phyloP scores from a whole-genome alignment of 805 yeast species.

The Pichia gijzeniarum region DNA sequence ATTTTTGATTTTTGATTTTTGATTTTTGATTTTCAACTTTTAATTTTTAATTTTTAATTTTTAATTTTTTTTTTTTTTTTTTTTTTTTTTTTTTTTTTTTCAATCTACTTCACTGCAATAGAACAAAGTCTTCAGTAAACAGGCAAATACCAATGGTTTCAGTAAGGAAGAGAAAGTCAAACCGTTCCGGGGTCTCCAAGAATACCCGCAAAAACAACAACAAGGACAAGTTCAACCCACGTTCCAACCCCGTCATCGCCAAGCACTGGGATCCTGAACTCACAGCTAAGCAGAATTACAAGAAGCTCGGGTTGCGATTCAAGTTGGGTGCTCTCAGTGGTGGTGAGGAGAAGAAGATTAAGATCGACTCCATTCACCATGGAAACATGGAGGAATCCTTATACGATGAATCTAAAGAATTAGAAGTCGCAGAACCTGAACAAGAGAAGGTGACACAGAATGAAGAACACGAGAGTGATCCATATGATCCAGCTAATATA shows the following conservation, averaged over 20 bases:
- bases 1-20: too few species aligned
- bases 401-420: constrained; percentile 26
- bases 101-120: too few species aligned
- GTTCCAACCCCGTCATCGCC: constrained; percentile 75
- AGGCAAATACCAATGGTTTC: constrained; percentile 28
- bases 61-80: too few species aligned
- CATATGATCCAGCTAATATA: constrained; percentile 52
- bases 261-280: constrained; percentile 82
- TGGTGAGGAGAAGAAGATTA: constrained; percentile 63
- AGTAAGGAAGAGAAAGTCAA: constrained; percentile 83
- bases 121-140: too few species aligned
- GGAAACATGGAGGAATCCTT: constrained; percentile 15
- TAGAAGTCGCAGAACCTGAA: constrained; percentile 32
- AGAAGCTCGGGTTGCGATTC: constrained; percentile 67
- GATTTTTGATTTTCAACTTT: too few species aligned
- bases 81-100: too few species aligned
- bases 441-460: too few species aligned
- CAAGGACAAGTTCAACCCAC: constrained; percentile 58
- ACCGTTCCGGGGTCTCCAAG: constrained; percentile 62
- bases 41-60: too few species aligned
- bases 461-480: constrained; percentile 31
- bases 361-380: constrained; percentile 26
- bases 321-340: constrained; percentile 68
- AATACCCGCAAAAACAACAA: constrained; percentile 68
- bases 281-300: constrained; percentile 83